Conservation (phyloP, 1,284 basidiomycete species). For the Apiotrichum domesticum region DNA sequence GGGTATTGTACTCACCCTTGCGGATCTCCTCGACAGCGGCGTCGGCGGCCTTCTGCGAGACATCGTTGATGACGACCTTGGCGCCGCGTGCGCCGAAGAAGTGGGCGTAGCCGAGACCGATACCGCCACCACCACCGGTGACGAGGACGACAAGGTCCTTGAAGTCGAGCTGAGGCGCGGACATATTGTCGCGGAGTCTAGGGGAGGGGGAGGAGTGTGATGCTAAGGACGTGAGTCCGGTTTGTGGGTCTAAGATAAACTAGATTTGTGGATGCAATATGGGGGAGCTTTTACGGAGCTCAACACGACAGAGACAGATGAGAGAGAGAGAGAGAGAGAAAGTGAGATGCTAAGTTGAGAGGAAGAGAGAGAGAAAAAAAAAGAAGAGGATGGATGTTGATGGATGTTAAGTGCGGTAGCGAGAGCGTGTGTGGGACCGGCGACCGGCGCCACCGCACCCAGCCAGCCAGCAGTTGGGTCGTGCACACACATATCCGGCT, state of each 20-base stretch:
- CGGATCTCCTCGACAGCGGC: slow-evolving; percentile 87
- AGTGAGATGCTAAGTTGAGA: not conserved
- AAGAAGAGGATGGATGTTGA: not conserved
- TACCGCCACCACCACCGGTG: slow-evolving; percentile 92
- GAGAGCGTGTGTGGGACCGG: too few relatives aligned
- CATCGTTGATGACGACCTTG: slow-evolving; percentile 93
- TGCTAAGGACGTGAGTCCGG: too few relatives aligned
- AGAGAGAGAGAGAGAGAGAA: not conserved
- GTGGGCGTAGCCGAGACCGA: slow-evolving; percentile 81
- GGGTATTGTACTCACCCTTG: slow-evolving; percentile 54
- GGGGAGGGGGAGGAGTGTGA: not conserved
- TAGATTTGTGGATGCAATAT: not conserved
- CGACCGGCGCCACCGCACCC: too few relatives aligned
- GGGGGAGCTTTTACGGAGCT: not conserved
- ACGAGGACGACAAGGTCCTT: slow-evolving; percentile 88
- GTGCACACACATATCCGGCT: too few relatives aligned
- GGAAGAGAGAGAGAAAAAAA: not conserved
- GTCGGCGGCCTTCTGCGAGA: slow-evolving; percentile 80
- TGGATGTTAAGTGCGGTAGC: too few relatives aligned
- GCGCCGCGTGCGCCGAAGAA: slow-evolving; percentile 87
- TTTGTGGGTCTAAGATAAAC: too few relatives aligned
- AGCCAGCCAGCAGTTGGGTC: too few relatives aligned
- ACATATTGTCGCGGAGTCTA: not conserved
- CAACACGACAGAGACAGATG: not conserved
- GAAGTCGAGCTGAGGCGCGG: slow-evolving; percentile 51